phyloP scores from a whole-genome alignment of 2,329 filamentous ascomycete species.

The Cladophialophora bantiana region DNA sequence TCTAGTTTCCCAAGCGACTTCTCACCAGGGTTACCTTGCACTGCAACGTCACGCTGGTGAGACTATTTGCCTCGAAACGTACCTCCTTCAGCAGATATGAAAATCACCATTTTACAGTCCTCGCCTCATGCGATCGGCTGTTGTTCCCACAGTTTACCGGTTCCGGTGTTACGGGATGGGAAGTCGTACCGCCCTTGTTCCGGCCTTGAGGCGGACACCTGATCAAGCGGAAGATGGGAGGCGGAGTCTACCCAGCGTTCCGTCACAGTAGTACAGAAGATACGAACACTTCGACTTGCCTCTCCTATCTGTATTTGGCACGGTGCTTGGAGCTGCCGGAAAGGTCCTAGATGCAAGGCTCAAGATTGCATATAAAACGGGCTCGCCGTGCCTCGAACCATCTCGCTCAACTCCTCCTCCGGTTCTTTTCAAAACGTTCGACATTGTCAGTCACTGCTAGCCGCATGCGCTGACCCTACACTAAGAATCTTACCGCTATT shows the following conservation, averaged over 20 bases:
- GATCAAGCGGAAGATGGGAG: conserved; percentile 12
- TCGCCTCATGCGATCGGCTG: conserved; percentile 10
- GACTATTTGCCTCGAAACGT: conserved; percentile 15
- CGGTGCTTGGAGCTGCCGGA: not conserved
- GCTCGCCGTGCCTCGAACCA: not conserved
- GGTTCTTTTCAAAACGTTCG: conserved; percentile 9
- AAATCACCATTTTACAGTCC: conserved; percentile 2
- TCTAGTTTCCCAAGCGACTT: not conserved
- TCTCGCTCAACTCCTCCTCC: conserved; percentile 6
- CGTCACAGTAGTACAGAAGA: conserved; percentile 21
- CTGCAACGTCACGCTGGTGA: conserved; percentile 12
- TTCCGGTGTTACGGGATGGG: conserved; percentile 20
- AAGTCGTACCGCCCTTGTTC: conserved; percentile 19
- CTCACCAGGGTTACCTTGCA: conserved; percentile 13
- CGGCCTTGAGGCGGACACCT: conserved; percentile 7
- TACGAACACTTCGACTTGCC: conserved; percentile 16
- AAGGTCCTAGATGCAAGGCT: conserved; percentile 22
- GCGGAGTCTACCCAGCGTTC: conserved; percentile 1
- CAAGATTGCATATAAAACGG: conserved; percentile 29
- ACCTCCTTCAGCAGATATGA: not conserved
- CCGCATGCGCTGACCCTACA: not conserved
- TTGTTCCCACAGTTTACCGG: conserved; percentile 2
- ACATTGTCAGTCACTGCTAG: conserved; percentile 1
- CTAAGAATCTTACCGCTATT: not conserved
- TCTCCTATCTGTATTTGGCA: conserved; percentile 2